Percentiles rank a stretch among this genome's conserved stretches.
Evolutionary conservation across 331 rosid species (phyloP).

Genomic region (Prunus yedoensis): DNA sequence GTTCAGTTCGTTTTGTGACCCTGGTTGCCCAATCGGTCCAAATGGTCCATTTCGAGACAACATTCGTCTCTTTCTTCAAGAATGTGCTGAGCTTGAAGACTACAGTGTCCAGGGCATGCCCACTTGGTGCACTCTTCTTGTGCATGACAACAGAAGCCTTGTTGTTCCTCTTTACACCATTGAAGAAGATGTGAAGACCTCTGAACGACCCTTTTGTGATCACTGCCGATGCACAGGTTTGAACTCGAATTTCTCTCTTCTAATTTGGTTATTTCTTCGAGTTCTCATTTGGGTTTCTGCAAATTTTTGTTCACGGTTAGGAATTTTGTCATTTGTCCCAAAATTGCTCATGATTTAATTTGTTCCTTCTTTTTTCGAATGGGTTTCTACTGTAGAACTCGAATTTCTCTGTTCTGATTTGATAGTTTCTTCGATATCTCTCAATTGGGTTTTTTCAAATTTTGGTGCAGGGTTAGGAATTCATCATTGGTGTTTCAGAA

Average conservation of each 20-base stretch:
- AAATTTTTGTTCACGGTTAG: neutral
- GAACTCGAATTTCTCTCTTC: neutral
- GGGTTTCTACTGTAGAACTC: neutral
- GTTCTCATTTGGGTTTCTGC: conserved; percentile 11
- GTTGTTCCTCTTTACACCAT: conserved; percentile 72
- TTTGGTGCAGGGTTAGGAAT: conserved; percentile 1
- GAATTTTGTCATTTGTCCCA: conserved; percentile 1
- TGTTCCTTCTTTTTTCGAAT: neutral
- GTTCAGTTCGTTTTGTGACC: conserved; percentile 62
- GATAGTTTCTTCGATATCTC: neutral
- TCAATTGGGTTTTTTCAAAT: conserved; percentile 8
- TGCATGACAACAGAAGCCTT: conserved; percentile 48
- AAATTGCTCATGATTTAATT: no score
- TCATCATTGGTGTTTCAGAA: neutral
- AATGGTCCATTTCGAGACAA: conserved; percentile 67
- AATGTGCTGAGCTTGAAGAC: conserved; percentile 64
- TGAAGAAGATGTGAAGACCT: conserved; percentile 64
- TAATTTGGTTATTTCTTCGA: conserved; percentile 3
- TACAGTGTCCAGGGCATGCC: conserved; percentile 55
- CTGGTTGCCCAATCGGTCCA: conserved; percentile 46
- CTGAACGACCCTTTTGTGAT: conserved; percentile 68
- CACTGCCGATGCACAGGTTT: conserved; percentile 78
- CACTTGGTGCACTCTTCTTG: conserved; percentile 73
- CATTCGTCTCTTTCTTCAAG: conserved; percentile 64
- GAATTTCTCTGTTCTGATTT: conserved; percentile 1